A percentile compares a stretch with the other conserved stretches of the same genome.
Evolutionary conservation across 2,329 filamentous ascomycete genomes (phyloP).

Genomic region (Fusarium newnesense): DNA sequence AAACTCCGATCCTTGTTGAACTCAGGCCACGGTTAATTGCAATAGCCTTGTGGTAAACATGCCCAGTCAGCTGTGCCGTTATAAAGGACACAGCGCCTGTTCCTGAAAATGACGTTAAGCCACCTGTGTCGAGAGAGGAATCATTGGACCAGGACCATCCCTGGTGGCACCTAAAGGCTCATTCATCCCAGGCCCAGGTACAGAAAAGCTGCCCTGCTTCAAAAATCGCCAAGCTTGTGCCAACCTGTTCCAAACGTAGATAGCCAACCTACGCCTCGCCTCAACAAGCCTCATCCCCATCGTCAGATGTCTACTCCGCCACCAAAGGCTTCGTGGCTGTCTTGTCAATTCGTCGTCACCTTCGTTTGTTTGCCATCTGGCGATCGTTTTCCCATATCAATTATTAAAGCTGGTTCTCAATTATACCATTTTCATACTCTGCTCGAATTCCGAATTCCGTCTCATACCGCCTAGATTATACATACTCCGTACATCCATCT

Average conservation of each 20-base stretch:
- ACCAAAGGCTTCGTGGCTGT: conserved; percentile 44
- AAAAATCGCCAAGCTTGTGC: conserved; percentile 29
- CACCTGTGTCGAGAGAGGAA: conserved; percentile 12
- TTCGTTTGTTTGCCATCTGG: conserved; percentile 31
- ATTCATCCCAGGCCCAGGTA: conserved; percentile 31
- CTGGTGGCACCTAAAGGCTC: conserved; percentile 32
- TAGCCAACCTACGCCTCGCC: conserved; percentile 29
- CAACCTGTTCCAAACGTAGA: conserved; percentile 13
- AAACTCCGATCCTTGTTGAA: conserved; percentile 6
- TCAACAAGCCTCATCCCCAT: conserved; percentile 45
- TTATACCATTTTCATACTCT: conserved; percentile 10
- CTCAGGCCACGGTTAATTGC: conserved; percentile 20
- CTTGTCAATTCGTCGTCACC: conserved; percentile 39
- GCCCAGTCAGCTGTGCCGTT: conserved; percentile 8
- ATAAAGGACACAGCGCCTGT: conserved; percentile 7
- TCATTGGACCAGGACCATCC: conserved; percentile 37
- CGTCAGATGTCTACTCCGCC: conserved; percentile 45
- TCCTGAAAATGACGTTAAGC: conserved; percentile 18
- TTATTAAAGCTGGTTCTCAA: conserved; percentile 18
- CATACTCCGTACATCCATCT: neutral
- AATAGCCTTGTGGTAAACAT: neutral
- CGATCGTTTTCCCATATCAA: conserved; percentile 11
- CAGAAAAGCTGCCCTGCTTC: conserved; percentile 37
- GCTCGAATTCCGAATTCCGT: neutral
- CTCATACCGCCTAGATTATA: conserved; percentile 3